phyloP scores from a whole-genome alignment of 257 asterid genomes.

The Solanum phureja region DNA sequence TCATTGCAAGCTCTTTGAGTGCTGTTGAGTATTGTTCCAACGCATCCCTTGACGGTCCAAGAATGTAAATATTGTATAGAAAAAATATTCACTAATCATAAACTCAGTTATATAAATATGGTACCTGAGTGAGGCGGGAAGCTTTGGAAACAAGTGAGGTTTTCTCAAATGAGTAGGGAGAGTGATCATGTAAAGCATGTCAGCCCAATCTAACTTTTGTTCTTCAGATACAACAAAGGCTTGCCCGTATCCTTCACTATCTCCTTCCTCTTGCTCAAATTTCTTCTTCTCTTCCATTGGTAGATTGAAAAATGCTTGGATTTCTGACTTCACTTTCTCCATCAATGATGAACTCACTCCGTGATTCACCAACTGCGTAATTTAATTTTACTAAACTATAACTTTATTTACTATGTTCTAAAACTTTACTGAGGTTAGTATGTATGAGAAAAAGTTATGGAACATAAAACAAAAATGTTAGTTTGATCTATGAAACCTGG shows the following conservation, averaged over 20 bases:
- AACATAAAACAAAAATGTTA: too few relatives aligned
- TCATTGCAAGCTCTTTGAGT: conserved; percentile 25
- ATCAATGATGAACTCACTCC: conserved; percentile 25
- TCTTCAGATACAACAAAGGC: conserved; percentile 47
- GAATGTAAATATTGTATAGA: too few relatives aligned
- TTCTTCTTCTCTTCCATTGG: conserved; percentile 46
- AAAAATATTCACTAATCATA: neutral
- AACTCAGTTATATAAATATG: too few relatives aligned
- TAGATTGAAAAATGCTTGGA: conserved; percentile 31
- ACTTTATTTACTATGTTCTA: too few relatives aligned
- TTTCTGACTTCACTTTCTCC: conserved; percentile 3
- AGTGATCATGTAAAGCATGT: conserved; percentile 17
- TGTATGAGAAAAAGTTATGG: too few relatives aligned
- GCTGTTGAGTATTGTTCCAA: conserved; percentile 32
- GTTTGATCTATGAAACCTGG: neutral
- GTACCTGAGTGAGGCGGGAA: neutral
- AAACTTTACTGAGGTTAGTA: too few relatives aligned
- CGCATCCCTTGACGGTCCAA: conserved; percentile 19
- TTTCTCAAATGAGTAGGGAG: conserved; percentile 14
- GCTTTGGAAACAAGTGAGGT: neutral
- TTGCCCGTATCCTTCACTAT: conserved; percentile 46
- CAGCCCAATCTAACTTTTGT: conserved; percentile 65
- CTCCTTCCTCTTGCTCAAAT: conserved; percentile 18
- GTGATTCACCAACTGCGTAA: conserved; percentile 35
- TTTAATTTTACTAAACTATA: too few relatives aligned